These are phyloP conservation scores for Fusarium haematococcum DNA, from an alignment of 2,329 filamentous ascomycete genomes.

Conservation along the genomic window DNA sequence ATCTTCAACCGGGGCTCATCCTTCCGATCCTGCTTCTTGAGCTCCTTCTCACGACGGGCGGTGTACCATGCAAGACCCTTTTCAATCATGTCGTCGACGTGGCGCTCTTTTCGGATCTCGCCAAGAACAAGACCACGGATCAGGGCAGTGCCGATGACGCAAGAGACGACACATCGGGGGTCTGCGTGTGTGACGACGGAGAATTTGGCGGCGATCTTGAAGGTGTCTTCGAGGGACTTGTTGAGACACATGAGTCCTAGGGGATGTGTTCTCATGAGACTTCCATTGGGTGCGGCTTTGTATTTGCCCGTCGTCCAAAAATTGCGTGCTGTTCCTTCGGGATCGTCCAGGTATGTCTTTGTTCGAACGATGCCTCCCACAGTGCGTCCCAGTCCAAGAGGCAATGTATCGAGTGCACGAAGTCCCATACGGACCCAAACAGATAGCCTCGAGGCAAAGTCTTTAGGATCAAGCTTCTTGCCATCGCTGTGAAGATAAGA, in stretches of 20 bases:
- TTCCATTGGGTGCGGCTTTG: conserved; percentile 62
- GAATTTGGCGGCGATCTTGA: conserved; percentile 55
- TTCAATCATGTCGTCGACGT: conserved; percentile 57
- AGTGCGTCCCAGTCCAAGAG: conserved; percentile 60
- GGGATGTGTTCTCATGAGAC: conserved; percentile 65
- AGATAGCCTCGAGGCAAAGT: conserved; percentile 59
- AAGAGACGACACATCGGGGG: conserved; percentile 62
- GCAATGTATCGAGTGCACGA: conserved; percentile 58
- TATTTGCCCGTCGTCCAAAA: conserved; percentile 56
- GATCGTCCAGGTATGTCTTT: conserved; percentile 54
- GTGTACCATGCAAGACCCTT: conserved; percentile 55
- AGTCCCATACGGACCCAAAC: conserved; percentile 62
- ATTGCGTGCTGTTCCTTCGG: conserved; percentile 52
- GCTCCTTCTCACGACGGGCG: conserved; percentile 30
- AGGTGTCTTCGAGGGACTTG: conserved; percentile 56
- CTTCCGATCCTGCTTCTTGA: conserved; percentile 39
- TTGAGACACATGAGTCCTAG: conserved; percentile 60
- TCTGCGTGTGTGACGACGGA: conserved; percentile 63
- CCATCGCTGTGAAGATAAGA: conserved; percentile 60
- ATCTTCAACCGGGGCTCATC: conserved; percentile 51
- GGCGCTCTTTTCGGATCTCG: conserved; percentile 53
- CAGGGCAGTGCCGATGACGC: conserved; percentile 60
- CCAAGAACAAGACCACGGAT: conserved; percentile 59
- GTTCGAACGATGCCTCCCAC: conserved; percentile 58
- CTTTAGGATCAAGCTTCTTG: conserved; percentile 49